Evolutionary conservation across 352 stramenopile genomes (phyloP), one percentile per base, ranked within the genome.

Genomic region (Globisporangium nagaii): DNA sequence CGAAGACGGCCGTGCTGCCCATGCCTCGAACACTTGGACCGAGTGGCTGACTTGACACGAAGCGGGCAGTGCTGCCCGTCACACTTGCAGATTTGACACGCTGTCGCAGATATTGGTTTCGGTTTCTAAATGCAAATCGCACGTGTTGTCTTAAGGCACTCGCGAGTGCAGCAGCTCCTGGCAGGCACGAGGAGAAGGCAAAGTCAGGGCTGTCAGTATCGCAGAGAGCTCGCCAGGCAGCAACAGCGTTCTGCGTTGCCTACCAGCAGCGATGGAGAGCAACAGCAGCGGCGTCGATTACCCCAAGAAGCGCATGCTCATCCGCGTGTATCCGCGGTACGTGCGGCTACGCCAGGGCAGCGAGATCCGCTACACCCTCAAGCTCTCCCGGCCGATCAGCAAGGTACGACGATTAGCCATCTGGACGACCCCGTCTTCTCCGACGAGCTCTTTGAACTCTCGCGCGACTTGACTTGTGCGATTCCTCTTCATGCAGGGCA

Each of bases 301-400:
- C 27, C 41, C 53, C 15, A 75, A 65, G 44, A 79, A 73, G 49
- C 58, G 65, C 17, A 61, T 78, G 53, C 65, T 84, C 40, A 63
- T 86, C 7, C 70, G 68, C 12, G 70, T 88, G n/a, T 72, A 68
- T 20, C 73, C 75, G 3, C 72, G 78, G 20, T 86, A 84, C 56
- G 63, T 86, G 9, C 80, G 75, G 12, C 58, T 91, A 24, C 75
- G 75, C 0, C 78, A 86, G 35, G 76, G 76, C 8, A 79, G 74
- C 20, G 74, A 86, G 41, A 86, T 84, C 50, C 68, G 68, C 22
- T 89, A 88, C 53, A 65, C 67, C 28, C 47, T 90, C 36, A 84
- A 84, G 41, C 58, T 88, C 17, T 56, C 50, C 12, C 65, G 75
- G 9, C 66, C 73, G 6, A 77, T 77, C 17, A 71, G 60, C n/a